These are phyloP conservation scores for Zymoseptoria tritici DNA, from an alignment of 2,329 filamentous ascomycete genomes.

Conservation along the genomic window DNA sequence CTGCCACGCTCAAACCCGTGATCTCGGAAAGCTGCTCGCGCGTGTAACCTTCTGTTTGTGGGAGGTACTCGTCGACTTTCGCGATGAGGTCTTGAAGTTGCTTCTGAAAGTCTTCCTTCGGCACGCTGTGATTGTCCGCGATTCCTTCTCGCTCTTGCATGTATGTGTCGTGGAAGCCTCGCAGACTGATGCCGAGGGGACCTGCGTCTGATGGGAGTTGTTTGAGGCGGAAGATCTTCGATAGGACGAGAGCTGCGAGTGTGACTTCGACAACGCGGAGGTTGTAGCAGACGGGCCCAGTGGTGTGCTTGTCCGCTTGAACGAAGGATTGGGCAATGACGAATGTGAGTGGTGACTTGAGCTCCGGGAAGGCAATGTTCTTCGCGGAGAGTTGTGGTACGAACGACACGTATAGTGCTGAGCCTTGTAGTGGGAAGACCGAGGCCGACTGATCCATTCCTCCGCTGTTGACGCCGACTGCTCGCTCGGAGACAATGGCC, in stretches of 20 bases:
- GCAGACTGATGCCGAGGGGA: constrained; percentile 74
- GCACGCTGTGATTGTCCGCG: constrained; percentile 42
- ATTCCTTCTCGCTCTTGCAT: constrained; percentile 51
- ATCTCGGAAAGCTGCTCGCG: constrained; percentile 72
- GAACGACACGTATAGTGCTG: constrained; percentile 86
- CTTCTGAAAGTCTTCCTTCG: constrained; percentile 39
- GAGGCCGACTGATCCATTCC: constrained; percentile 98
- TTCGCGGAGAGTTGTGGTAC: constrained; percentile 67
- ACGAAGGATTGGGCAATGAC: constrained; percentile 93
- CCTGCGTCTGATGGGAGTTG: constrained; percentile 68
- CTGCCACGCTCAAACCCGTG: constrained; percentile 60
- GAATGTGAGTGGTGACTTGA: constrained; percentile 77
- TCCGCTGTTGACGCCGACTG: constrained; percentile 92
- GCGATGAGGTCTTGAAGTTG: constrained; percentile 69
- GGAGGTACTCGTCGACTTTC: constrained; percentile 63
- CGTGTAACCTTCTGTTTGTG: constrained; percentile 77
- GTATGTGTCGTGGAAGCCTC: constrained; percentile 78
- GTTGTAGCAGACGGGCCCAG: constrained; percentile 91
- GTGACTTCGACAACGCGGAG: constrained; percentile 93
- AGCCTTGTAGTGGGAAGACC: constrained; percentile 80
- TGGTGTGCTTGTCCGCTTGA: constrained; percentile 87
- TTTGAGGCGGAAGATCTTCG: constrained; percentile 53
- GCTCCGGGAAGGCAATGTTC: constrained; percentile 74
- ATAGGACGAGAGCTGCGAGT: constrained; percentile 65
- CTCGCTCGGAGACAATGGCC: constrained; percentile 87